Percentiles rank a stretch among this genome's conserved stretches.
Conservation (phyloP, 345 rosid species). For the Litchi chinensis region DNA sequence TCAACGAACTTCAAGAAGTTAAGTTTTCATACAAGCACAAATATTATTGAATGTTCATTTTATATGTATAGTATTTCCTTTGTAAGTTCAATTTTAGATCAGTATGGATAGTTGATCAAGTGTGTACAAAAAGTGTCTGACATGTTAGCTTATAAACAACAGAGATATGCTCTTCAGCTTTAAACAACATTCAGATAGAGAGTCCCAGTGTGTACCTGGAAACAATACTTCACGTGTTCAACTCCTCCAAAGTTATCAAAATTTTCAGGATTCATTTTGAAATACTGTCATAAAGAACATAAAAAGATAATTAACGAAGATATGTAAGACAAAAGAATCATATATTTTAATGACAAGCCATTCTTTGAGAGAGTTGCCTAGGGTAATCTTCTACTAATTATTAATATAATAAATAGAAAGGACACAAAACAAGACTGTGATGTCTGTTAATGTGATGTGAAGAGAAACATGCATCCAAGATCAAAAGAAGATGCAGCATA, state of each 20-base stretch:
- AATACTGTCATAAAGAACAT: conserved; percentile 54
- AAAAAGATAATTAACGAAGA: conserved; percentile 11
- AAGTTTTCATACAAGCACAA: conserved; percentile 2
- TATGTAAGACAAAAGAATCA: background rate
- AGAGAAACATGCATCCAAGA: background rate
- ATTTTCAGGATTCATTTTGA: conserved; percentile 80
- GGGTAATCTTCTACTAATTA: background rate
- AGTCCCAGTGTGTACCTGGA: conserved; percentile 58
- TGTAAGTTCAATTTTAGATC: background rate
- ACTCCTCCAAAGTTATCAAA: conserved; percentile 70
- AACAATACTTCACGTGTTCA: conserved; percentile 87
- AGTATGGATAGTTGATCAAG: background rate
- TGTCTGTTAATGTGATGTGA: background rate
- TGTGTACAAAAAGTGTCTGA: conserved; percentile 2
- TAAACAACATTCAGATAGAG: conserved; percentile 1
- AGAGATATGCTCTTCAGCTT: conserved; percentile 11
- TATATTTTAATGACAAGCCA: conserved; percentile 8
- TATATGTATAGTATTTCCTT: background rate
- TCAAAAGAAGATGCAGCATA: background rate
- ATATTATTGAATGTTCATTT: conserved; percentile 1
- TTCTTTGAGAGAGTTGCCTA: background rate
- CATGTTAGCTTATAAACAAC: conserved; percentile 7
- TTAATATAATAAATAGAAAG: conserved; percentile 1
- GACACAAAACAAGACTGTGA: background rate
- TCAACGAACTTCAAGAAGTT: background rate